These are phyloP conservation scores for Grosmannia serpens DNA, from an alignment of 2,329 filamentous ascomycete species.

Conservation along the genomic window DNA sequence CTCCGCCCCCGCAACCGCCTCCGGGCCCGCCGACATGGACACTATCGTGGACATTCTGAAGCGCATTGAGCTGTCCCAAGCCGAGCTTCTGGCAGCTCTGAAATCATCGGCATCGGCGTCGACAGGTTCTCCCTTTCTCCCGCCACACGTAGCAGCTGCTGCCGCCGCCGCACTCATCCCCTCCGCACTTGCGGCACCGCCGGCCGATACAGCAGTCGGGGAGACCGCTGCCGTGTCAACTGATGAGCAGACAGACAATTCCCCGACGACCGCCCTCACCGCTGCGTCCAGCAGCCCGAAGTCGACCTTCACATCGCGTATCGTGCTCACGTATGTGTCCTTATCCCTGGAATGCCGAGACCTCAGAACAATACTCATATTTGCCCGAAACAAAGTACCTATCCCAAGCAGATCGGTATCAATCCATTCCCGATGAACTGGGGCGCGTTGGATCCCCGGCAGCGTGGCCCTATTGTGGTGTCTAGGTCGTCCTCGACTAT, in stretches of 20 bases:
- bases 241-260: slow-evolving; percentile 8
- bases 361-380: not conserved
- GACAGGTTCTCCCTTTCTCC: not conserved
- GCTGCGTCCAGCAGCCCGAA: slow-evolving; percentile 20
- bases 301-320: slow-evolving; percentile 39
- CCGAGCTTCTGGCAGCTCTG: slow-evolving; percentile 27
- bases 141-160: not conserved
- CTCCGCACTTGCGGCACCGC: not conserved
- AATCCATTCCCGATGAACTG: slow-evolving; percentile 82
- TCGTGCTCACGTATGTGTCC: slow-evolving; percentile 39
- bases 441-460: slow-evolving; percentile 64
- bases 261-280: not conserved
- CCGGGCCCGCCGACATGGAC: slow-evolving; percentile 16
- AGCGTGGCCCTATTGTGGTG: slow-evolving; percentile 80
- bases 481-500: slow-evolving; percentile 66
- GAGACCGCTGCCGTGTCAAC: slow-evolving; percentile 13
- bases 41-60: slow-evolving; percentile 21
- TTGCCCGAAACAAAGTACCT: slow-evolving; percentile 44
- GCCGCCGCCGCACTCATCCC: not conserved
- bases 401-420: slow-evolving; percentile 88
- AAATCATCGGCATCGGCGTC: slow-evolving; percentile 16
- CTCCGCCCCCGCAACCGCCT: not conserved
- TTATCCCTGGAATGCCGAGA: too few relatives aligned
- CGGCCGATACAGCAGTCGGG: slow-evolving; percentile 10
- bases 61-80: slow-evolving; percentile 29